These are phyloP conservation scores for Termitomyces sp. DNA, from an alignment of 768 basidiomycete species.

Conservation along the genomic window DNA sequence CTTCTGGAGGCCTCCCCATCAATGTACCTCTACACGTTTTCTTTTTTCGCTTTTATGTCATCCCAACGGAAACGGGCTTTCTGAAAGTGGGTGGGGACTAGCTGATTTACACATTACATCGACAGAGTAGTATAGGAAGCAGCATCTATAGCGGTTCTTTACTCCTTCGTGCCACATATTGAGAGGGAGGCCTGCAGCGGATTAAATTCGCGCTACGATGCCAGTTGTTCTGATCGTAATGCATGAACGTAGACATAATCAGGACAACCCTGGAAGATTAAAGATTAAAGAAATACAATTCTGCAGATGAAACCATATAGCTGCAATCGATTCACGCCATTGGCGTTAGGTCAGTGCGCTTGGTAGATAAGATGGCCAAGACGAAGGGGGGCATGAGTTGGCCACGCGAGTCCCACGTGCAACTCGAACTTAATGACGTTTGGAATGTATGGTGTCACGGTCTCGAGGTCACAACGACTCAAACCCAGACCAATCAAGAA, in stretches of 20 bases:
- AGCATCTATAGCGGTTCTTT: neutral
- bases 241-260: neutral
- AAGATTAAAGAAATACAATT: too few species aligned
- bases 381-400: too few species aligned
- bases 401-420: neutral
- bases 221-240: too few species aligned
- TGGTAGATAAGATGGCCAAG: too few species aligned
- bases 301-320: neutral
- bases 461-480: neutral
- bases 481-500: neutral
- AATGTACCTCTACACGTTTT: neutral
- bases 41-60: neutral
- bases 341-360: too few species aligned
- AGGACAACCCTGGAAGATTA: slow-evolving; percentile 1
- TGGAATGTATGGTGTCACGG: neutral
- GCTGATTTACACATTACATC: neutral
- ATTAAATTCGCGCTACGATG: too few species aligned
- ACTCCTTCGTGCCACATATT: too few species aligned
- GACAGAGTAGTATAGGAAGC: neutral
- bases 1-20: neutral
- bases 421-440: neutral
- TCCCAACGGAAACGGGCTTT: neutral
- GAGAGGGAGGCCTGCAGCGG: too few species aligned
- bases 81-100: neutral
- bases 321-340: neutral